A percentile compares a stretch with the other conserved stretches of the same genome.
Conservation (phyloP, 495 filamentous ascomycete genomes). For the Annulohypoxylon nitens region DNA sequence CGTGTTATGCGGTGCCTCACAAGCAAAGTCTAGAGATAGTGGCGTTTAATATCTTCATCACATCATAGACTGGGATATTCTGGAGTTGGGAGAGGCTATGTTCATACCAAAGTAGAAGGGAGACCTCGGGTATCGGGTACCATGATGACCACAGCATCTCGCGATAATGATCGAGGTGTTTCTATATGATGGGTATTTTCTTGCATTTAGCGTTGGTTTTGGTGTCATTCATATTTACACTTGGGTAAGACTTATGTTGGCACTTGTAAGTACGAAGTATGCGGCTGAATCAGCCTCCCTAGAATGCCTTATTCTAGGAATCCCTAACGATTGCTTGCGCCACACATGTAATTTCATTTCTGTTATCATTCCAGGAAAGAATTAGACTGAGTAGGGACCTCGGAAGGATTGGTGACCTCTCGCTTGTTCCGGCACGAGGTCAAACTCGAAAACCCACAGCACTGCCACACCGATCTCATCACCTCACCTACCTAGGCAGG, state of each 20-base stretch:
- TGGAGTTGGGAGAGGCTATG: slow-evolving; percentile 42
- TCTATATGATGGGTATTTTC: slow-evolving; percentile 14
- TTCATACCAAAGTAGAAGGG: slow-evolving; percentile 31
- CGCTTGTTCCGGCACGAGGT: slow-evolving; percentile 2
- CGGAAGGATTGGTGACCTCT: neutral
- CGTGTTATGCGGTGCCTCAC: slow-evolving; percentile 64
- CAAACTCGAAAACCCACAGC: neutral
- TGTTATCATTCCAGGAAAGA: neutral
- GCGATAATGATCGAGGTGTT: slow-evolving; percentile 21
- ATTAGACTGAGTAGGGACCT: neutral
- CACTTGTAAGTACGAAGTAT: slow-evolving; percentile 4
- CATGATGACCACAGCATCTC: slow-evolving; percentile 16
- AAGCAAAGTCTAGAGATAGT: slow-evolving; percentile 45
- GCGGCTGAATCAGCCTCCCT: slow-evolving; percentile 7
- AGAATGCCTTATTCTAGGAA: neutral
- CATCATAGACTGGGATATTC: slow-evolving; percentile 27
- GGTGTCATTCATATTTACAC: slow-evolving; percentile 17
- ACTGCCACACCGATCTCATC: slow-evolving; percentile 14
- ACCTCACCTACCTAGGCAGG: neutral
- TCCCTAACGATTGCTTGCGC: neutral
- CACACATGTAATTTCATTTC: slow-evolving; percentile 1
- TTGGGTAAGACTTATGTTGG: slow-evolving; percentile 5
- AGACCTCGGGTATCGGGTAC: neutral
- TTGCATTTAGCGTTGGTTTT: neutral
- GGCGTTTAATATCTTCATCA: slow-evolving; percentile 18